A percentile compares a stretch with the other conserved stretches of the same genome.
Evolutionary conservation across 495 filamentous ascomycete species (phyloP).

Genomic region (Hypoxylon trugodes): DNA sequence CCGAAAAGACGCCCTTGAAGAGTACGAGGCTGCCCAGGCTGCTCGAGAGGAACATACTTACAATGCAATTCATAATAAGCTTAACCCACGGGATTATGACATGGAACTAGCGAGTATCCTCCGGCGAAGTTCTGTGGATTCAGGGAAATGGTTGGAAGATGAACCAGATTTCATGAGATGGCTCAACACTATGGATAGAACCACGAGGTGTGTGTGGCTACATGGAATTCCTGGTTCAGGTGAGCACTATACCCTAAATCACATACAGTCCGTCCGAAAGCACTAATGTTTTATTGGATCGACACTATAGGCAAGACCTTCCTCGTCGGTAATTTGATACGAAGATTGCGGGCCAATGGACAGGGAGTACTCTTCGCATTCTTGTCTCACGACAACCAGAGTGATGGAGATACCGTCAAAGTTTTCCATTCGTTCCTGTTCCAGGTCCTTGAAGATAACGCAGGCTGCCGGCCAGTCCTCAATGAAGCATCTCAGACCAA

Average conservation of each 20-base stretch:
- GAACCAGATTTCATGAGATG: conserved; percentile 17
- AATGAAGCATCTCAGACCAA: neutral
- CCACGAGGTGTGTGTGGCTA: conserved; percentile 15
- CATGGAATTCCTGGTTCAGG: conserved; percentile 28
- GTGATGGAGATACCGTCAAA: conserved; percentile 6
- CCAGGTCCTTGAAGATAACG: conserved; percentile 13
- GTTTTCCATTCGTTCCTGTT: conserved; percentile 29
- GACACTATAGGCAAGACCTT: conserved; percentile 21
- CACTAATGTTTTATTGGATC: neutral
- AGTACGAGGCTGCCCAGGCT: conserved; percentile 7
- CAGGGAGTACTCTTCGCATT: conserved; percentile 17
- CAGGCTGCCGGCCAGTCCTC: conserved; percentile 2
- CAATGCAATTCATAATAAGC: conserved; percentile 15
- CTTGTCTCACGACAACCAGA: conserved; percentile 18
- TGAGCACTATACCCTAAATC: neutral
- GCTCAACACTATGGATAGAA: conserved; percentile 7
- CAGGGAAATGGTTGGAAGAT: conserved; percentile 23
- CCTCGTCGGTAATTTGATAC: conserved; percentile 11
- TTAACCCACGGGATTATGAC: conserved; percentile 13
- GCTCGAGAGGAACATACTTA: conserved; percentile 23
- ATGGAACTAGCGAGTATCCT: neutral
- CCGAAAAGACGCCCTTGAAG: conserved; percentile 22
- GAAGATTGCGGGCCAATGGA: neutral
- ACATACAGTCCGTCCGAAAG: neutral
- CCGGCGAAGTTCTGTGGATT: conserved; percentile 5